Base-by-base conservation (phyloP, 2,329 filamentous ascomycete species). In the Alternaria consortialis region DNA sequence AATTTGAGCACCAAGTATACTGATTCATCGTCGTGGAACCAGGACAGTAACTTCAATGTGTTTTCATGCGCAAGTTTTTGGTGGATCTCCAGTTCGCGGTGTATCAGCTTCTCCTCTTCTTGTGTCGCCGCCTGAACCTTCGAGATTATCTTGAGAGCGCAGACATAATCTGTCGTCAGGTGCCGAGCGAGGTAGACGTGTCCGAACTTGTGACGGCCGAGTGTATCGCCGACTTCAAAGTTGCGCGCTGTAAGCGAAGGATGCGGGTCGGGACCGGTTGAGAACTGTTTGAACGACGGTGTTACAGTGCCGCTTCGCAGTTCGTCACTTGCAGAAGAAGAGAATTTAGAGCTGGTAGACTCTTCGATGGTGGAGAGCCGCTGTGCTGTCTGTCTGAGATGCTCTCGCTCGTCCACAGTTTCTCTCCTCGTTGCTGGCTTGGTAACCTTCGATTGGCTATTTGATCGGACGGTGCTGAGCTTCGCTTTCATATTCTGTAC, bases 1-100 rank as follows among this genome's bases (percentile, higher is more conserved):
- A 91, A 94, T 78, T 94, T 91, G 59, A 94, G 85, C 66, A 94
- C 93, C 56, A 94, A 81, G 77, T 94, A 94, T 62, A 94, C 90
- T 40, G 90, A 86, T 81, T 92, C 92, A 78, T 86, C 90, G 80
- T 94, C 91, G 79, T 94, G 91, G 80, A 94, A 94, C 80, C 94
- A 91, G 2, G 91, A 90, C 78, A 90, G 93, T 44, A 94, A 83
- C 70, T 91, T 87, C 60, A 94, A 83, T 71, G 94, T 92, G 79
- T 94, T 93, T 51, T 91, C 91, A 76, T 94, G 91, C 48, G 91
- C 87, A 64, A 94, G 84, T 78, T 94, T 93, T 74, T 88, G 91
- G 80, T 94, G 91, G 69, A 94, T 93, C 79, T 94, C 91, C 61
- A 94, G 92, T 79, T 94, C 91, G 70, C 91, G 88, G 31, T 91